phyloP scores from a whole-genome alignment of 805 yeast genomes.

The Starmerella sirachaensis region DNA sequence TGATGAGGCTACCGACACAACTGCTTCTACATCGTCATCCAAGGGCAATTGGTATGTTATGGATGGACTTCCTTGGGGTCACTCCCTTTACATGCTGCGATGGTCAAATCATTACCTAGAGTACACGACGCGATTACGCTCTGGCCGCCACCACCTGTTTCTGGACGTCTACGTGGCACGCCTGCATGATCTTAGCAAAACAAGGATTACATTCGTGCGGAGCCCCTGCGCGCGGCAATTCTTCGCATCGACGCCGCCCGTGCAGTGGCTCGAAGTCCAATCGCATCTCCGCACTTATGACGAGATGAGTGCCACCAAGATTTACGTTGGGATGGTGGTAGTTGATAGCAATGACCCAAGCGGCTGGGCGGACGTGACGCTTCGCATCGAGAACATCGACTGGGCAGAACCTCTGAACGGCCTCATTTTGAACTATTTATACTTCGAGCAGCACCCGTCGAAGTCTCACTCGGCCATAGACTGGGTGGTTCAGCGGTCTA shows the following conservation, averaged over 20 bases:
- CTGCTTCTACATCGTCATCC: not conserved
- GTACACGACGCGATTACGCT: slow-evolving; percentile 16
- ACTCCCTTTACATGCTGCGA: slow-evolving; percentile 5
- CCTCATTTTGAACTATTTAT: slow-evolving; percentile 17
- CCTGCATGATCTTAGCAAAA: slow-evolving; percentile 14
- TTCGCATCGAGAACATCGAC: slow-evolving; percentile 11
- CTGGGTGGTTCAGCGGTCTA: slow-evolving; percentile 10
- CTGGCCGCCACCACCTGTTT: slow-evolving; percentile 16
- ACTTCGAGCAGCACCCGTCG: slow-evolving; percentile 12
- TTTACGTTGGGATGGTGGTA: slow-evolving; percentile 9
- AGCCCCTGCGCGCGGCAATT: slow-evolving; percentile 12
- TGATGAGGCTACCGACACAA: not conserved
- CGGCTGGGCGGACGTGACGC: slow-evolving; percentile 12
- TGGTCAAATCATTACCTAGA: slow-evolving; percentile 11
- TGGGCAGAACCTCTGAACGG: slow-evolving; percentile 9
- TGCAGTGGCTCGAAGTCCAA: slow-evolving; percentile 13
- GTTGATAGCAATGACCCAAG: not conserved
- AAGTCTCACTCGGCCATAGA: slow-evolving; percentile 4
- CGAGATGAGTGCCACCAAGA: slow-evolving; percentile 3
- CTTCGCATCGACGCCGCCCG: slow-evolving; percentile 12
- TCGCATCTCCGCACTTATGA: slow-evolving; percentile 2
- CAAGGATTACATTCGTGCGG: slow-evolving; percentile 8
- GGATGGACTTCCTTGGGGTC: slow-evolving; percentile 14
- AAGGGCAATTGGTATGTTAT: slow-evolving; percentile 3
- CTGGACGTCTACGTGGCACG: slow-evolving; percentile 14